Conservation (phyloP, 352 stramenopile genomes). For the Phytopythium oedochilum region DNA sequence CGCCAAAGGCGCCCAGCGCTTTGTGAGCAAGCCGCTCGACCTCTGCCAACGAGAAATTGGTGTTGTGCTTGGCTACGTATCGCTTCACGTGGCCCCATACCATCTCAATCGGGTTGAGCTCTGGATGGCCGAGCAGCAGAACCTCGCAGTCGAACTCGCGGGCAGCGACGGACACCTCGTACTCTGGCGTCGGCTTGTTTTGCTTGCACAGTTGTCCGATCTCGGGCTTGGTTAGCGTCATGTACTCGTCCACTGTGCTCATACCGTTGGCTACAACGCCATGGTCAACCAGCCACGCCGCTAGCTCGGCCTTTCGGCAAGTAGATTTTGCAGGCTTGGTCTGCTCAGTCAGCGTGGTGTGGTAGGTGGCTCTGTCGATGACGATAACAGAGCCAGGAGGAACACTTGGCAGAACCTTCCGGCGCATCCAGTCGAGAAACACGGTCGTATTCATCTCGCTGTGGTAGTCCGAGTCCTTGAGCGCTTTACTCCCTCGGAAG, state of each 20-base stretch:
- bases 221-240: conserved; percentile 2
- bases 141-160: conserved; percentile 6
- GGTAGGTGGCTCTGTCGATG: conserved; percentile 16
- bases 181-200: conserved; percentile 8
- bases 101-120: conserved; percentile 20
- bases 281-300: conserved; percentile 7
- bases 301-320: no score
- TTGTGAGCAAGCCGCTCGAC: conserved; percentile 10
- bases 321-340: no score
- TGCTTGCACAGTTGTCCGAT: conserved; percentile 2
- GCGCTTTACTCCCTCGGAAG: conserved; percentile 15
- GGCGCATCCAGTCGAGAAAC: conserved; percentile 18
- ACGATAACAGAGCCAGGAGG: conserved; percentile 12
- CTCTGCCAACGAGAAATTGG: conserved; percentile 11
- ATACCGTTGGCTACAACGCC: not conserved
- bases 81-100: conserved; percentile 10
- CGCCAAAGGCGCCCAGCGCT: conserved; percentile 7
- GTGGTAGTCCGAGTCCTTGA: conserved; percentile 27
- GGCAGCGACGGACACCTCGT: not conserved
- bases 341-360: conserved; percentile 10
- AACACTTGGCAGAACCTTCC: conserved; percentile 5
- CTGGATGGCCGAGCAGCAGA: conserved; percentile 8
- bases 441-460: conserved; percentile 21
- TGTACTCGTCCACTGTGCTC: not conserved
- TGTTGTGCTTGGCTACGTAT: conserved; percentile 12